Evolutionary conservation across 2,329 filamentous ascomycete species (phyloP).

Genomic region (Diaporthe citri): DNA sequence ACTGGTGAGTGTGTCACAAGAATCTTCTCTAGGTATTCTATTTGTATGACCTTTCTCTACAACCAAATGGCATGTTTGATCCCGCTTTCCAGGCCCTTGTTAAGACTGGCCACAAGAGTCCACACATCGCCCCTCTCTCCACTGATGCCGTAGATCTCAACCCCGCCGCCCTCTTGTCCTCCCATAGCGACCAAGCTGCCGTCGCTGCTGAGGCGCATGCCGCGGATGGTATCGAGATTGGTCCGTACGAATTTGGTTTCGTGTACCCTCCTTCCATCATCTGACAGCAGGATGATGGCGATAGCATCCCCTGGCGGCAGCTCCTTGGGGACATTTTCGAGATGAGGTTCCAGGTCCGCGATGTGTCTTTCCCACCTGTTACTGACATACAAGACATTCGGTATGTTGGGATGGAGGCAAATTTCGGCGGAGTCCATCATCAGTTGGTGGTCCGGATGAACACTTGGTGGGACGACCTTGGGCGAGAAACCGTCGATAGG

Average conservation of each 20-base stretch:
- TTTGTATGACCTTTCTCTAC: background rate
- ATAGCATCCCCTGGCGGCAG: slow-evolving; percentile 8
- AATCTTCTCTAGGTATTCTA: background rate
- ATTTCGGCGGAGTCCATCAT: slow-evolving; percentile 24
- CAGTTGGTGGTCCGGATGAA: background rate
- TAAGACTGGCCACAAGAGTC: background rate
- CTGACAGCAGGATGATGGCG: slow-evolving; percentile 1
- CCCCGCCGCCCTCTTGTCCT: background rate
- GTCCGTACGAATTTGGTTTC: background rate
- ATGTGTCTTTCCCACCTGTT: slow-evolving; percentile 18
- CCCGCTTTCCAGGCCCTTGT: background rate
- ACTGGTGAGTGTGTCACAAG: background rate
- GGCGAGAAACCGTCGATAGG: background rate
- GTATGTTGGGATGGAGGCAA: background rate
- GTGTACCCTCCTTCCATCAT: background rate
- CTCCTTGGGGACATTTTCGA: background rate
- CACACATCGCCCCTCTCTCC: background rate
- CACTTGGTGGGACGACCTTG: background rate
- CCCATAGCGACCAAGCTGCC: background rate
- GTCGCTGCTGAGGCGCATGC: background rate
- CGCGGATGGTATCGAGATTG: background rate
- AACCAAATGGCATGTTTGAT: slow-evolving; percentile 3
- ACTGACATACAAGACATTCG: background rate
- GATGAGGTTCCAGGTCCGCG: background rate
- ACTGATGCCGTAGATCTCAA: background rate